Base-by-base conservation (phyloP, 345 rosid species). In the Eucalyptus melliodora region DNA sequence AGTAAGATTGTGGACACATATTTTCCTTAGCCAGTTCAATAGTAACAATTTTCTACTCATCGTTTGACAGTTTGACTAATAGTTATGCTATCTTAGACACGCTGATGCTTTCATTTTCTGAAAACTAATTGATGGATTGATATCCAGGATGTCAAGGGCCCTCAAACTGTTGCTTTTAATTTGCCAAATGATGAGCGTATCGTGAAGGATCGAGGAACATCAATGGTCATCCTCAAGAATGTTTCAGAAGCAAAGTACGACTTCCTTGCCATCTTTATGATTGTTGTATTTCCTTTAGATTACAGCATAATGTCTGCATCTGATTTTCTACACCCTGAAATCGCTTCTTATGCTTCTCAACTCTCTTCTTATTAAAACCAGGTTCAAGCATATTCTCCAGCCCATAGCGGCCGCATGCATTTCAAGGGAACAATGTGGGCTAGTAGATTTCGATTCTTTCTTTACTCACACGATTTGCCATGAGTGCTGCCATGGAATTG, bases 401-500 rank as follows among this genome's bases (percentile, higher is more conserved):
- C 99, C 99, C 85, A 95, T 97, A 91, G 98, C 97, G 56, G 96
- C 96, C 89, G 91, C 91, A 59, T 94, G 96, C 88, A 93, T 97
- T 89, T 80, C 93, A 72, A 92, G 93, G 89, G 98, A 97, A 92
- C 99, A 97, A 90, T 88, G 89, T 62, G 93, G 90, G 88, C 96
- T 95, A 86, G 98, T 97, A 67, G 99, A 97, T 93, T 97, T 97
- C 92, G 98, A 95, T 85, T 97, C 99, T 91, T 97, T 97, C 94
- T 97, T 97, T 89, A 96, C 99, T 83, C 99, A 97, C 91, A 95
- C 94, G 44, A 95, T 97, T 89, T 97, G 99, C 92, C 99, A 97
- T 90, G 99, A 97, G 88, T 97, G 99, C 92, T 95, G 97, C 93
- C 99, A 97, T 92, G 99, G 99, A 45, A 97, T 97, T 91, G 99